Evolutionary conservation across 2,329 filamentous ascomycete genomes (phyloP), one percentile per base, ranked within the genome.

Genomic region (Nigrospora oryzae): DNA sequence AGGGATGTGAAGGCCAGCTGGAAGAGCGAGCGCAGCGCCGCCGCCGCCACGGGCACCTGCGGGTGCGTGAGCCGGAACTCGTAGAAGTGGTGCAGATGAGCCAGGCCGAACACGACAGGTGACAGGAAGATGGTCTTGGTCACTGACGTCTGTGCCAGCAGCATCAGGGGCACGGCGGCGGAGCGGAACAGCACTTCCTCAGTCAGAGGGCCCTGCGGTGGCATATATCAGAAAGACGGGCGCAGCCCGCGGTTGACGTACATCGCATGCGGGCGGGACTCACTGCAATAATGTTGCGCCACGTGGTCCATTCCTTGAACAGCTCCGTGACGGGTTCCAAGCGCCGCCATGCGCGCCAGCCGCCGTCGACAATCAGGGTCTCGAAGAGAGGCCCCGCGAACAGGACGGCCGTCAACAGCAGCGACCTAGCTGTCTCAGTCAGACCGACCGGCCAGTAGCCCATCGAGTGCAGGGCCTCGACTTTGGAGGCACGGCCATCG

Each of bases 131-230:
- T 78, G 51, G 87, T 89, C 36, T 69, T 69, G 3, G 58, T 51
- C 28, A 72, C 57, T 37, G 74, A 72, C 42, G 80, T 69, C 38
- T 75, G 75, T 16, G 89, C 82, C 41, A 89, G 70, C 30, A 96
- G 69, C 58, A 96, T 83, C 11, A 96, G 74, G 2, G 91, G 86
- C 35, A 96, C 76, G 43, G 90, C 83, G 53, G 89, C 81, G 4
- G 88, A 89, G 58, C 93, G 86, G 73, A 96, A 98, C 56, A 96
- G 84, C 48, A 95, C 71, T 66, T 98, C 93, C 68, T 98, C 93
- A 11, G 89, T 95, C 44, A 93, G 69, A 1, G 93, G 90, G 33
- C 89, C 89, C 84, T 86, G 51, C 17, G 45, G 13, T 39, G 34
- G 39, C 31, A 46, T 37, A 37, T 35, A 13, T 37, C 17, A 17